Base-by-base conservation (phyloP, 495 filamentous ascomycete genomes). In the Penicillium longicatenatum region DNA sequence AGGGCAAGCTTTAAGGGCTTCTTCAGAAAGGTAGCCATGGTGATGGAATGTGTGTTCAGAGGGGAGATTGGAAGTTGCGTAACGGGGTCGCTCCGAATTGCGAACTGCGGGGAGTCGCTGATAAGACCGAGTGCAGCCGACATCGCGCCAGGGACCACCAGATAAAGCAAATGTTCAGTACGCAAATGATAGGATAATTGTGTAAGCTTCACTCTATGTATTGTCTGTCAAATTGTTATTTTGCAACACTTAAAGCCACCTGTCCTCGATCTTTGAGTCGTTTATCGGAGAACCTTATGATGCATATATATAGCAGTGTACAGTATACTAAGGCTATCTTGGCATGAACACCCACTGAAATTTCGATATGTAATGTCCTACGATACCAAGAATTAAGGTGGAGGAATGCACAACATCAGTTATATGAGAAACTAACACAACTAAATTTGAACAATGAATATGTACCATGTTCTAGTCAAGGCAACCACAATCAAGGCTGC, bases 1-100 rank as follows among this genome's bases (percentile, higher is more conserved):
- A 91, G 78, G n/a, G 89, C 89, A 19, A 96, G 77, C 76, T 91
- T 96, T 54, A 92, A 73, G 17, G 89, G 86, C 62, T 90, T 77
- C 68, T 88, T 84, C 60, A 95, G 79, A 19, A 87, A 75, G 12
- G 76, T 60, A 45, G 80, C 70, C 75, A 89, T 39, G 37, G 12
- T 39, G 37, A 17, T 39, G 37, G 16, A 39, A 0, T 6, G 16
- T 16, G 37, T 17, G 33, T 37, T 48, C n/a, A 9, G 24, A 30
- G 24, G 29, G 46, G 24, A 49, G 46, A n/a, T n/a, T n/a, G n/a
- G n/a, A 49, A 17, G 37, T 17, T 14, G 31, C 31, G 31, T 35
- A 35, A 35, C 16, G 14, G 37, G 37, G 37, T n/a, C n/a, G n/a
- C n/a, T n/a, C n/a, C n/a, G n/a, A 39, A 39, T 39, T 39, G 5